phyloP scores from a whole-genome alignment of 208 protist genomes.

The Porcisia deanei region DNA sequence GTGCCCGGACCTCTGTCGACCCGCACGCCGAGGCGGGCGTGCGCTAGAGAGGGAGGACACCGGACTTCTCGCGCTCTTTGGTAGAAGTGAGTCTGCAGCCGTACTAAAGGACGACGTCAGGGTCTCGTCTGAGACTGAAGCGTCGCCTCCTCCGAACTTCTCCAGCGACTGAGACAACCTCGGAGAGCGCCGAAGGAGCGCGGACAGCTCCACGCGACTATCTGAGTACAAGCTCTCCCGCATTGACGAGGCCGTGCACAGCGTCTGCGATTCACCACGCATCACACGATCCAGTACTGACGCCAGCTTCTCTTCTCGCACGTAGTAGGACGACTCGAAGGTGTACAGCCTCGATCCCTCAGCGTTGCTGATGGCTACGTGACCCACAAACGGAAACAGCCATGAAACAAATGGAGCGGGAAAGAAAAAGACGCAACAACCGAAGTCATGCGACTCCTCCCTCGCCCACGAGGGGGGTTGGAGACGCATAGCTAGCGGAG shows the following conservation, averaged over 20 bases:
- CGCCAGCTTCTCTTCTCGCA: constrained; percentile 58
- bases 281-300: constrained; percentile 46
- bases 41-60: constrained; percentile 10
- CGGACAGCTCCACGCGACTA: neutral
- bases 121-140: constrained; percentile 20
- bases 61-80: constrained; percentile 6
- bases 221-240: neutral
- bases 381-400: constrained; percentile 78
- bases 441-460: constrained; percentile 55
- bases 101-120: constrained; percentile 14
- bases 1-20: constrained; percentile 31
- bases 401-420: constrained; percentile 79
- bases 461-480: neutral
- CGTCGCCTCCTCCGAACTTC: constrained; percentile 14
- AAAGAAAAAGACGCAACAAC: constrained; percentile 89
- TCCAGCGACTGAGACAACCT: constrained; percentile 8
- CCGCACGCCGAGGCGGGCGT: constrained; percentile 18
- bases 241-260: neutral
- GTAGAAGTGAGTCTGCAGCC: neutral
- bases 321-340: constrained; percentile 68
- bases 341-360: constrained; percentile 70
- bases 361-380: constrained; percentile 82
- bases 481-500: constrained; percentile 10
- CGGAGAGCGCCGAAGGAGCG: neutral
- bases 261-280: constrained; percentile 7